Conservation (phyloP, 345 rosid genomes). For the Hibiscus tridactylites region DNA sequence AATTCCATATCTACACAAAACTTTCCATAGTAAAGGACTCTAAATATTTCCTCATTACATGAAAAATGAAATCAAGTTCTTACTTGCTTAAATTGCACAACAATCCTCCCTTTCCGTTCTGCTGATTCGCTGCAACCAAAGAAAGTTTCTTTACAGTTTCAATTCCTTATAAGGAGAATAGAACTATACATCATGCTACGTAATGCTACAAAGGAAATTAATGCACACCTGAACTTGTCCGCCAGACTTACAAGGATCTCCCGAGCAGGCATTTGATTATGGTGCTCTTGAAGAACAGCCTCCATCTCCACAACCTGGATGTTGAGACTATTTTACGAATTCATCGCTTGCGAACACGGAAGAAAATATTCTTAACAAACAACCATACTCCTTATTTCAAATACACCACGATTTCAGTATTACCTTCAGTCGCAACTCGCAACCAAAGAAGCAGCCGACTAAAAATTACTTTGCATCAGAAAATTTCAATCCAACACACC, state of each 20-base stretch:
- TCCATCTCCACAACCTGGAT: constrained; percentile 94
- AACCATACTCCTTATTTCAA: background rate
- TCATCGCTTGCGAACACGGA: background rate
- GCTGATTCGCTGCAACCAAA: constrained; percentile 54
- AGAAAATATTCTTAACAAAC: background rate
- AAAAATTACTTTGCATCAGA: background rate
- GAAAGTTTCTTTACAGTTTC: constrained; percentile 6
- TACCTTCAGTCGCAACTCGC: background rate
- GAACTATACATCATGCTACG: background rate
- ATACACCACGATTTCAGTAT: background rate
- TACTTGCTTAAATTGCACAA: constrained; percentile 95
- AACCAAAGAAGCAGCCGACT: background rate
- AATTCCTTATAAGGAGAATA: background rate
- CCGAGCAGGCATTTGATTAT: constrained; percentile 65
- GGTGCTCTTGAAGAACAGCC: constrained; percentile 66
- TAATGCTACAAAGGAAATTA: constrained; percentile 2
- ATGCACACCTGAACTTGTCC: constrained; percentile 73
- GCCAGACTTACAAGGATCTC: constrained; percentile 75
- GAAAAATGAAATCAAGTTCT: constrained; percentile 15
- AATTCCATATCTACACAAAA: constrained; percentile 74
- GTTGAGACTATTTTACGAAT: background rate
- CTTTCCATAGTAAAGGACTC: constrained; percentile 5
- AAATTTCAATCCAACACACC: background rate
- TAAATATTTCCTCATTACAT: background rate
- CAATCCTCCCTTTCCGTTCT: constrained; percentile 73